A percentile compares a stretch with the other conserved stretches of the same genome.
Evolutionary conservation across 139 green algal genomes (phyloP).

Genomic region (Picochlorum sp.): DNA sequence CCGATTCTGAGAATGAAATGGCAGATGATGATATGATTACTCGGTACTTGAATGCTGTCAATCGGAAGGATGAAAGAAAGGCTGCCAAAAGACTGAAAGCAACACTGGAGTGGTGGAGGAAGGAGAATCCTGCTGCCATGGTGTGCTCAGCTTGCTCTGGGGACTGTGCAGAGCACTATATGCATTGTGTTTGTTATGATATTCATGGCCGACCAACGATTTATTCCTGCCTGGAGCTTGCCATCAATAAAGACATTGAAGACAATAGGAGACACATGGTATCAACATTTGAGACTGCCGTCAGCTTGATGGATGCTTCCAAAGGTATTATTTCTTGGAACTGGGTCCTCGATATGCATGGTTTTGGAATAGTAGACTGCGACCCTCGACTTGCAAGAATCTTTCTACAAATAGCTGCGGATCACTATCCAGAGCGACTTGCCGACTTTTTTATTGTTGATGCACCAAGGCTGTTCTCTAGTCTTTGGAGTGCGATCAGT

Average conservation of each 20-base stretch:
- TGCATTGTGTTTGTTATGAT: slow-evolving; percentile 51
- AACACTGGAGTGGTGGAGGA: slow-evolving; percentile 42
- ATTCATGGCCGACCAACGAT: slow-evolving; percentile 44
- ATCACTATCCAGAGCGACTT: slow-evolving; percentile 70
- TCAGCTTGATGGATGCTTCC: slow-evolving; percentile 38
- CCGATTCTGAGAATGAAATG: not conserved
- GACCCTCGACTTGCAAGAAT: slow-evolving; percentile 53
- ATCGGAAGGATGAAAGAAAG: slow-evolving; percentile 2
- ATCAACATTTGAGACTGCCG: slow-evolving; percentile 45
- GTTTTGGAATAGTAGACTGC: slow-evolving; percentile 45
- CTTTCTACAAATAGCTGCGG: slow-evolving; percentile 56
- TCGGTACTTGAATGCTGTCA: slow-evolving; percentile 1
- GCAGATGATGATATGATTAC: slow-evolving; percentile 10
- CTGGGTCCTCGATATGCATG: slow-evolving; percentile 67
- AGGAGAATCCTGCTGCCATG: slow-evolving; percentile 37
- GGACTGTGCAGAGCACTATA: slow-evolving; percentile 41
- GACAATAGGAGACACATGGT: slow-evolving; percentile 63
- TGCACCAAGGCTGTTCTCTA: slow-evolving; percentile 51
- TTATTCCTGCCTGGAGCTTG: slow-evolving; percentile 55
- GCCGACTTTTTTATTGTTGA: slow-evolving; percentile 60
- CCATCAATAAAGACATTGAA: slow-evolving; percentile 40
- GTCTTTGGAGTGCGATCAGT: slow-evolving; percentile 52
- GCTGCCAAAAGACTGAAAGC: slow-evolving; percentile 40
- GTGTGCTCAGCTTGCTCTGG: slow-evolving; percentile 42
- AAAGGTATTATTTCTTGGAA: slow-evolving; percentile 55